phyloP scores from a whole-genome alignment of 352 stramenopile species.

The Globisporangium solare region DNA sequence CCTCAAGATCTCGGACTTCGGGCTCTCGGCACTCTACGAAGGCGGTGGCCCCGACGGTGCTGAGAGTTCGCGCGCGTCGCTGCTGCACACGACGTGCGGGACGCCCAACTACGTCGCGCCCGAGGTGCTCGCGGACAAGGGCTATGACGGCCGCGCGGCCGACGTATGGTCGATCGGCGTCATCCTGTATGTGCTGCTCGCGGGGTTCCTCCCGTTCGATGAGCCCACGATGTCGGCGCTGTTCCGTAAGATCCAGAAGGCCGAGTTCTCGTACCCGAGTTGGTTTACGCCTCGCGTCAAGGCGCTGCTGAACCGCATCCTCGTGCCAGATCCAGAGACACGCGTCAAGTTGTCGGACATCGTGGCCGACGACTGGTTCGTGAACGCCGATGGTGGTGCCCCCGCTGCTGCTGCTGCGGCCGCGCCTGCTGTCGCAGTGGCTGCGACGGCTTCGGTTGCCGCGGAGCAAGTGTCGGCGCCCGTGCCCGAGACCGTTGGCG shows the following conservation, averaged over 20 bases:
- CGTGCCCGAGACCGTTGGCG: slow-evolving; percentile 16
- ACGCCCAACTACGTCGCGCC: slow-evolving; percentile 97
- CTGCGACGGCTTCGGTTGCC: too few species aligned
- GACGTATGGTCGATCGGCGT: slow-evolving; percentile 98
- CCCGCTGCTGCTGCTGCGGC: slow-evolving; percentile 16
- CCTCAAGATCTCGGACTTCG: slow-evolving; percentile 99
- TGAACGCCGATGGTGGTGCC: slow-evolving; percentile 37
- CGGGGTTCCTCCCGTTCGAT: slow-evolving; percentile 93
- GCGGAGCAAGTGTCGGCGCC: neutral
- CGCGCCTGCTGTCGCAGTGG: neutral
- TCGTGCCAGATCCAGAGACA: slow-evolving; percentile 90
- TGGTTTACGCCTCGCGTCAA: slow-evolving; percentile 90
- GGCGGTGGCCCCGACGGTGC: slow-evolving; percentile 68
- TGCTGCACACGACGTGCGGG: slow-evolving; percentile 95
- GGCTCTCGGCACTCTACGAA: slow-evolving; percentile 92
- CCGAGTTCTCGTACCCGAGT: slow-evolving; percentile 92
- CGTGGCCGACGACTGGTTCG: slow-evolving; percentile 87
- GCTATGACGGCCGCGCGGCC: slow-evolving; percentile 90
- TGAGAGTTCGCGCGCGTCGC: slow-evolving; percentile 82
- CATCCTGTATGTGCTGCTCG: slow-evolving; percentile 96
- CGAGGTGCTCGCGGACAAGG: slow-evolving; percentile 92
- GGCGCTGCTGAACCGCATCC: slow-evolving; percentile 88
- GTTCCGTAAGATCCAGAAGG: slow-evolving; percentile 97
- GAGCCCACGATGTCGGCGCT: slow-evolving; percentile 94
- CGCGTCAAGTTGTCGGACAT: slow-evolving; percentile 89